Conservation (phyloP, 306 rosid species). For the Cicer pinnatifidum region DNA sequence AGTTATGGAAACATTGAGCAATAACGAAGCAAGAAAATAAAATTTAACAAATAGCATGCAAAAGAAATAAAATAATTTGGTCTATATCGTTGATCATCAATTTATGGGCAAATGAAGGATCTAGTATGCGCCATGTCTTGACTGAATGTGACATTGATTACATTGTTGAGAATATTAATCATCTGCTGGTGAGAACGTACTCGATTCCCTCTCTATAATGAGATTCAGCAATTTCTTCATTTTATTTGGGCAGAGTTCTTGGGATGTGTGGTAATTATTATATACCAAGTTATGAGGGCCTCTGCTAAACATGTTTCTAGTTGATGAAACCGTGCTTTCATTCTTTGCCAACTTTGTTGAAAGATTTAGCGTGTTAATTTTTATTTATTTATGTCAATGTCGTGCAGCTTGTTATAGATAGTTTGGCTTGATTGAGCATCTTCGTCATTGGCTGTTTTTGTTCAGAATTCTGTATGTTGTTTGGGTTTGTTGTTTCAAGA, state of each 20-base stretch:
- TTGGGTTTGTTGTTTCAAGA: slow-evolving; percentile 35
- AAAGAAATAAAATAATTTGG: slow-evolving; percentile 2
- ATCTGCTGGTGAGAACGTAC: slow-evolving; percentile 19
- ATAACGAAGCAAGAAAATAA: not conserved
- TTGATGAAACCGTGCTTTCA: slow-evolving; percentile 25
- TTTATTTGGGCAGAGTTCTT: slow-evolving; percentile 20
- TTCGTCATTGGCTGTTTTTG: slow-evolving; percentile 16
- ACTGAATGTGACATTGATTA: slow-evolving; percentile 12
- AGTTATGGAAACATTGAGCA: not conserved
- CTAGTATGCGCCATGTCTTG: slow-evolving; percentile 6
- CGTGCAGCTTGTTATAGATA: slow-evolving; percentile 19
- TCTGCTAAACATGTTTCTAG: slow-evolving; percentile 2
- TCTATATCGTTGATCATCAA: slow-evolving; percentile 4
- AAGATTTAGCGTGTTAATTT: not conserved
- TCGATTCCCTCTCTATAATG: slow-evolving; percentile 4
- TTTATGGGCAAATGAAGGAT: slow-evolving; percentile 6
- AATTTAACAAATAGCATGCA: slow-evolving; percentile 6
- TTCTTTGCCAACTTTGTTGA: slow-evolving; percentile 2
- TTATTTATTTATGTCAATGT: not conserved
- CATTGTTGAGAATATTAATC: slow-evolving; percentile 31
- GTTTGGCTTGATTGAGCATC: not conserved
- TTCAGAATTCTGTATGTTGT: slow-evolving; percentile 22
- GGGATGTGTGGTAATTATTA: not conserved
- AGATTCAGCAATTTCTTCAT: slow-evolving; percentile 15
- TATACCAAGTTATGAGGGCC: not conserved